Base-by-base conservation (phyloP, 306 rosid genomes). In the Dryas alaskensis region DNA sequence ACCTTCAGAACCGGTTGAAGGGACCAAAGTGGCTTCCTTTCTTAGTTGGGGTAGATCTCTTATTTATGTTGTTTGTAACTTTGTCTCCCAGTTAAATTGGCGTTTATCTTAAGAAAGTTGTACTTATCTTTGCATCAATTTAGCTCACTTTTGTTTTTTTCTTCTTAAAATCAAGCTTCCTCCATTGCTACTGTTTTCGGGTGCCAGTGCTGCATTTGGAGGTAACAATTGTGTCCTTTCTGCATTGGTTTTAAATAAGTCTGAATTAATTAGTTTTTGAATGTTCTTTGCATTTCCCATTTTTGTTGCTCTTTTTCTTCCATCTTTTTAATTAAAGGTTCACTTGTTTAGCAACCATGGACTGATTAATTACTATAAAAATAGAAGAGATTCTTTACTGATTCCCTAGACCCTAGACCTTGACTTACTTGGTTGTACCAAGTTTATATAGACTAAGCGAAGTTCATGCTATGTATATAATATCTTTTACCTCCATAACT, bases 21-120 rank as follows among this genome's bases (percentile, higher is more conserved):
- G 97, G 99, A 81, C 96, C 98, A 47, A 94, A 86, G 89, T 94
- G 99, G 99, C 89, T 94, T 79, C 99, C 99, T 79, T 89, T 92
- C 65, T 72, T 86, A 31, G 92, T 83, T 47, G 99, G 96, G 99
- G 96, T 89, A 81, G 40, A 16, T 76, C 47, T 69, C 71, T 40
- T 55, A 43, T 70, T 17, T 55, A 60, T 76, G 65, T 62, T 66
- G 4, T 69, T 42, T 77, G 65, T 31, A 31, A 31, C 37, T 13
- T 12, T 72, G 43, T 13, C 14, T 53, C 61, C 59, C 62, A 62
- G 64, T 68, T 7, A 39, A 43, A 31, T 76, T 74, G 14, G 49
- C 25, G 17, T 50, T 42, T 64, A 14, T 44, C 43, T 19, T 54
- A n/a, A 45, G 48, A 65, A 67, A 17, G 51, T 27, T 50, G 60